A percentile compares a stretch with the other conserved stretches of the same genome.
Conservation (phyloP, 1,284 basidiomycete genomes). For the Tremellales sp. region DNA sequence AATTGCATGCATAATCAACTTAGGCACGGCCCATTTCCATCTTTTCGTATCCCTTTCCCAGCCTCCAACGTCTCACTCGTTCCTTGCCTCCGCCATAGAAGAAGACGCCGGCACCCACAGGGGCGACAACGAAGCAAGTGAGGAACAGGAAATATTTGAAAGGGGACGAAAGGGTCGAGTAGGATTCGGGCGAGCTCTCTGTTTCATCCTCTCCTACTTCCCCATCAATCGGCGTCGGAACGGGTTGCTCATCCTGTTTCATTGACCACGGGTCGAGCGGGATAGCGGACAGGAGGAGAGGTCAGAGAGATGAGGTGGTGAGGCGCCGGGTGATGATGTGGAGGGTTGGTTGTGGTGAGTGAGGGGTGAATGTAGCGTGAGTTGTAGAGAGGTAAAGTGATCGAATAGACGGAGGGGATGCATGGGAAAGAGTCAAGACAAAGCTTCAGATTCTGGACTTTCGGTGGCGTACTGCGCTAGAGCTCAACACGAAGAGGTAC, state of each 20-base stretch:
- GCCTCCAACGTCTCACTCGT: conserved; percentile 20
- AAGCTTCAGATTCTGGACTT: conserved; percentile 1
- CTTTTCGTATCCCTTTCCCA: conserved; percentile 25
- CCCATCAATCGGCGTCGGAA: no score
- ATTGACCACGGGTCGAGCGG: no score
- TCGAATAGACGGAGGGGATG: conserved; percentile 1
- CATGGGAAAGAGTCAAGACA: conserved; percentile 13
- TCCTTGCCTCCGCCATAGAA: conserved; percentile 46
- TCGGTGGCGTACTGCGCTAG: conserved; percentile 50
- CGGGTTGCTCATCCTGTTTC: no score
- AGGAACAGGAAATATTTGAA: conserved; percentile 53
- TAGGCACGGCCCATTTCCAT: conserved; percentile 14
- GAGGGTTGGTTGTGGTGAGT: conserved; percentile 6
- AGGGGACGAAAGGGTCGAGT: conserved; percentile 36
- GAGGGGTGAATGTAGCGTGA: conserved; percentile 6
- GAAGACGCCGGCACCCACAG: conserved; percentile 58
- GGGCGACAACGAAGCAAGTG: conserved; percentile 53
- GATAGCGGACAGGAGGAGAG: no score
- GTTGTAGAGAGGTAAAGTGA: not conserved
- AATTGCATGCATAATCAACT: no score
- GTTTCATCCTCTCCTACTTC: conserved; percentile 7
- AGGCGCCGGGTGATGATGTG: conserved; percentile 12
- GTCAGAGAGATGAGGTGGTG: conserved; percentile 1
- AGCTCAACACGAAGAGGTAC: conserved; percentile 90
- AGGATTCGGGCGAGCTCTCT: conserved; percentile 13